Evolutionary conservation across 306 rosid species (phyloP).

Genomic region (Prunus padus): DNA sequence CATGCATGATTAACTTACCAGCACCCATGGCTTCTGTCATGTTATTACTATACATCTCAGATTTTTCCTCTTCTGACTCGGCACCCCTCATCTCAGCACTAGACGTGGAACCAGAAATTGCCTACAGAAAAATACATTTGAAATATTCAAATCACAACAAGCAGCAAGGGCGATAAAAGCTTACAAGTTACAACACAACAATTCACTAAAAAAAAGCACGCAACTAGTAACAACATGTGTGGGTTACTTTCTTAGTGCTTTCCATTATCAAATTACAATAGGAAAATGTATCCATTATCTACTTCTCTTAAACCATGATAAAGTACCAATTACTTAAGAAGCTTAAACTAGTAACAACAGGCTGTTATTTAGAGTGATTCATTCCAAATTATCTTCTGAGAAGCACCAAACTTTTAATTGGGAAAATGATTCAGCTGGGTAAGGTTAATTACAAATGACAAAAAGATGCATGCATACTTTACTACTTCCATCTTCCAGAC

Average conservation of each 20-base stretch:
- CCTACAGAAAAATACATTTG: constrained; percentile 47
- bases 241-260: not conserved
- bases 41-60: constrained; percentile 67
- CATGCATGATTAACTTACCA: constrained; percentile 53
- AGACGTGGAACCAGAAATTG: constrained; percentile 62
- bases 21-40: constrained; percentile 99
- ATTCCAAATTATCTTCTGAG: not conserved
- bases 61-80: constrained; percentile 55
- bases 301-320: not conserved
- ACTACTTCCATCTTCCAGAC: not conserved
- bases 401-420: not conserved
- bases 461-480: not conserved
- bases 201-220: not conserved
- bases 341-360: not conserved
- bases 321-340: not conserved
- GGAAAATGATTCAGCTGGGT: not conserved
- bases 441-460: not conserved
- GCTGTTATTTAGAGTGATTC: not conserved
- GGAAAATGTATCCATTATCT: not conserved
- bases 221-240: too few species aligned
- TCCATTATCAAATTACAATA: not conserved
- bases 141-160: not conserved
- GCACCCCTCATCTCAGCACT: constrained; percentile 58
- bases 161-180: not conserved
- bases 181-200: not conserved